These are phyloP conservation scores for Pholiota adiposa DNA, from an alignment of 1,284 basidiomycete species.

Conservation along the genomic window DNA sequence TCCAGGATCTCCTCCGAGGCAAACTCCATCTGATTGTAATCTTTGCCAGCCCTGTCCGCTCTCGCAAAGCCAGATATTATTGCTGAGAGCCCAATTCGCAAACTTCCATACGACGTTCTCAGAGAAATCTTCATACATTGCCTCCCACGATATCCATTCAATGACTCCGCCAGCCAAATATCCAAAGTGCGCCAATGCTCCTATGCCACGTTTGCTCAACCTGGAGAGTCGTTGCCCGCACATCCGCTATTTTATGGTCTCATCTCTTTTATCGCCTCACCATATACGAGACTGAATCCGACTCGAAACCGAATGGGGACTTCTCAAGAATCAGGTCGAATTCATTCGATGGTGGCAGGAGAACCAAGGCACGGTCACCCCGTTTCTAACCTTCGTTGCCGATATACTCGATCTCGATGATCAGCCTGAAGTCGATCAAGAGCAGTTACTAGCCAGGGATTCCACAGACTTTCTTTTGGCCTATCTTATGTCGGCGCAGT, in stretches of 20 bases:
- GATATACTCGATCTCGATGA: neutral
- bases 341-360: neutral
- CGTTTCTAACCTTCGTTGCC: neutral
- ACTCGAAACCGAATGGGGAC: neutral
- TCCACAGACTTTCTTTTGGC: neutral
- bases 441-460: neutral
- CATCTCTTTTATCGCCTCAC: neutral
- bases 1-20: too few relatives aligned
- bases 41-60: too few relatives aligned
- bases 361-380: neutral
- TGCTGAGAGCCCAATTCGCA: too few relatives aligned
- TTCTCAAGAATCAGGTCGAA: neutral
- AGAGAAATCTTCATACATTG: neutral
- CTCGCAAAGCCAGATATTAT: too few relatives aligned
- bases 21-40: too few relatives aligned
- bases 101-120: neutral
- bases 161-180: neutral
- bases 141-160: neutral
- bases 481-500: neutral
- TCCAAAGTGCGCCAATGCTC: neutral
- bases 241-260: neutral
- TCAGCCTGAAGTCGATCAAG: too few relatives aligned
- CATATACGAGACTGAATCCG: neutral
- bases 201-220: neutral
- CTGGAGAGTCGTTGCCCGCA: neutral